phyloP scores from a whole-genome alignment of 345 rosid species.

The Aquilaria yunnanensis region DNA sequence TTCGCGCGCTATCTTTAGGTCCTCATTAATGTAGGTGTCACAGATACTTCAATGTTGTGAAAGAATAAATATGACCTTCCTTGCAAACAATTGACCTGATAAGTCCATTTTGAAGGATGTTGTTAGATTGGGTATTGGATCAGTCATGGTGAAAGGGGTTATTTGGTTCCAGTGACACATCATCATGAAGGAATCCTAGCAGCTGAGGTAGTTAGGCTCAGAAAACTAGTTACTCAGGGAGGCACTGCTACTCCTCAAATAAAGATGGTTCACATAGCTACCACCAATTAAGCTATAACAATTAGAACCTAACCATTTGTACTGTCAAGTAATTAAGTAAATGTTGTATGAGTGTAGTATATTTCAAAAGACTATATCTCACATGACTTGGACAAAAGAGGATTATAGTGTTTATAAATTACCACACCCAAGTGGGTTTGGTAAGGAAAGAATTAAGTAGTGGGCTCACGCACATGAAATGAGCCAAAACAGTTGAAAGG shows the following conservation, averaged over 20 bases:
- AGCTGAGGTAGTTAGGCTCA: conserved; percentile 57
- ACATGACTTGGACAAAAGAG: too few relatives aligned
- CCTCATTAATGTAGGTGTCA: too few relatives aligned
- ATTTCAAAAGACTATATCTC: too few relatives aligned
- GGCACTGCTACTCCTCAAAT: conserved; percentile 64
- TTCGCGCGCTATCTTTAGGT: too few relatives aligned
- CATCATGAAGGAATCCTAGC: conserved; percentile 84
- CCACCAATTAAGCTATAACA: background rate
- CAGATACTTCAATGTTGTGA: conserved; percentile 73
- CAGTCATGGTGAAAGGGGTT: conserved; percentile 35
- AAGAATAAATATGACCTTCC: conserved; percentile 90
- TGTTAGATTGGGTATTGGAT: conserved; percentile 35
- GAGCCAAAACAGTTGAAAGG: too few relatives aligned
- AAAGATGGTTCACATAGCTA: conserved; percentile 31
- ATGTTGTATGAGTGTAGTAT: too few relatives aligned
- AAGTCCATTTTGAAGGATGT: conserved; percentile 48
- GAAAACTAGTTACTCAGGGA: conserved; percentile 44
- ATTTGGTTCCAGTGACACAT: conserved; percentile 98
- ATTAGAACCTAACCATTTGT: too few relatives aligned
- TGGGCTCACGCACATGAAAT: too few relatives aligned
- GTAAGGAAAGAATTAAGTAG: too few relatives aligned
- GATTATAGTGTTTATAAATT: too few relatives aligned
- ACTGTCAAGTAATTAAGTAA: too few relatives aligned
- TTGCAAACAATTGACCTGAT: conserved; percentile 84
- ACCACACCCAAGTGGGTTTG: too few relatives aligned